Percentiles rank a stretch among this genome's conserved stretches.
Evolutionary conservation across 306 rosid genomes (phyloP).

Genomic region (Echinosophora koreensis): DNA sequence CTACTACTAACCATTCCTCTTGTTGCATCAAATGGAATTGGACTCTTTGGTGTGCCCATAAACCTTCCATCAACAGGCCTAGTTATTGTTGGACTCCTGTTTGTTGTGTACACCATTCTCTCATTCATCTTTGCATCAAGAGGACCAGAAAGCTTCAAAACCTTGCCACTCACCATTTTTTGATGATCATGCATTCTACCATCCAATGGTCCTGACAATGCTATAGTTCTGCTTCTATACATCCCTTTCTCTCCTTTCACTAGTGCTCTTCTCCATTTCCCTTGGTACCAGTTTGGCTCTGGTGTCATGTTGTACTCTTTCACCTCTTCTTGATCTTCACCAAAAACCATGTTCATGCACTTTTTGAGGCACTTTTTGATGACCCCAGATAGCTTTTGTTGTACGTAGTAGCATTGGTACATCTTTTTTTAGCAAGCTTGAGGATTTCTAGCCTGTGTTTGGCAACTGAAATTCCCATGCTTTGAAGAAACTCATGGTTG

Average conservation of each 20-base stretch:
- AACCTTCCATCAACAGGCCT: constrained; percentile 48
- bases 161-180: constrained; percentile 14
- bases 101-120: constrained; percentile 49
- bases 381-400: constrained; percentile 52
- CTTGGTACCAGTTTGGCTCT: constrained; percentile 46
- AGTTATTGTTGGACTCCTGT: constrained; percentile 51
- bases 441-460: constrained; percentile 90
- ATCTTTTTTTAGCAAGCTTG: constrained; percentile 65
- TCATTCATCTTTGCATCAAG: constrained; percentile 66
- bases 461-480: constrained; percentile 86
- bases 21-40: constrained; percentile 54
- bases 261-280: constrained; percentile 65
- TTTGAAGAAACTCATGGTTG: constrained; percentile 86
- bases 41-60: constrained; percentile 52
- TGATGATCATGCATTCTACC: constrained; percentile 49
- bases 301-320: constrained; percentile 24
- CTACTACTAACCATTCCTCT: constrained; percentile 37
- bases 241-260: constrained; percentile 52
- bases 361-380: constrained; percentile 63
- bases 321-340: constrained; percentile 35
- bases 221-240: constrained; percentile 50
- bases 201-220: constrained; percentile 87
- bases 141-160: constrained; percentile 74
- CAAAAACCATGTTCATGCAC: constrained; percentile 54
- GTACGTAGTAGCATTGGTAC: background rate